A percentile compares a stretch with the other conserved stretches of the same genome.
Conservation (phyloP, 2,329 filamentous ascomycete species). For the Fusarium odoratissimum region DNA sequence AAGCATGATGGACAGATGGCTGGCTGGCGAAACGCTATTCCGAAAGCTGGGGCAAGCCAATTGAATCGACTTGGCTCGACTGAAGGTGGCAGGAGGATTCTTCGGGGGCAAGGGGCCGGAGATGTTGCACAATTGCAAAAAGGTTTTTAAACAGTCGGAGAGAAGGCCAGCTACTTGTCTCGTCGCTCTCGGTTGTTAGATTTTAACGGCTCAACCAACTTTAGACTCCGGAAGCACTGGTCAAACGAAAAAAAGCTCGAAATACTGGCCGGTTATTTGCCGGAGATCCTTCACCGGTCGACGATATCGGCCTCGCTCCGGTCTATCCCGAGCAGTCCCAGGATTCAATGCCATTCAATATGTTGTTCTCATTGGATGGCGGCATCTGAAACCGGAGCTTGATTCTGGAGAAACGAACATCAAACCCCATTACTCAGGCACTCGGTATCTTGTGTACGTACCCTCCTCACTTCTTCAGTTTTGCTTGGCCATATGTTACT, state of each 20-base stretch:
- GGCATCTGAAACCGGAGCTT: neutral
- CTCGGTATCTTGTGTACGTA: neutral
- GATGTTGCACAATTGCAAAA: conserved; percentile 12
- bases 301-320: conserved; percentile 23
- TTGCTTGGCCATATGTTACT: neutral
- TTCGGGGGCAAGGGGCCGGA: conserved; percentile 1
- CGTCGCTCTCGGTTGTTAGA: conserved; percentile 25
- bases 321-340: conserved; percentile 21
- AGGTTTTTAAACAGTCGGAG: conserved; percentile 1
- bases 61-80: conserved; percentile 20
- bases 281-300: conserved; percentile 21
- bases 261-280: conserved; percentile 35
- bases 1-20: conserved; percentile 43
- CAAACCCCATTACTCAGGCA: conserved; percentile 5
- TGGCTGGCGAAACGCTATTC: conserved; percentile 32
- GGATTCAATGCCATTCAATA: neutral
- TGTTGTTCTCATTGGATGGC: conserved; percentile 3
- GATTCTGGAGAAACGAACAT: conserved; percentile 12
- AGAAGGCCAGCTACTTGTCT: conserved; percentile 23
- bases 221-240: conserved; percentile 6
- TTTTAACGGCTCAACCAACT: conserved; percentile 31
- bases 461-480: conserved; percentile 5
- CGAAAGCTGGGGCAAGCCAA: conserved; percentile 24
- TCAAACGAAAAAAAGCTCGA: conserved; percentile 18
- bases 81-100: conserved; percentile 1